Base-by-base conservation (phyloP, 108 stramenopile species). In the Thalassiosira profunda region DNA sequence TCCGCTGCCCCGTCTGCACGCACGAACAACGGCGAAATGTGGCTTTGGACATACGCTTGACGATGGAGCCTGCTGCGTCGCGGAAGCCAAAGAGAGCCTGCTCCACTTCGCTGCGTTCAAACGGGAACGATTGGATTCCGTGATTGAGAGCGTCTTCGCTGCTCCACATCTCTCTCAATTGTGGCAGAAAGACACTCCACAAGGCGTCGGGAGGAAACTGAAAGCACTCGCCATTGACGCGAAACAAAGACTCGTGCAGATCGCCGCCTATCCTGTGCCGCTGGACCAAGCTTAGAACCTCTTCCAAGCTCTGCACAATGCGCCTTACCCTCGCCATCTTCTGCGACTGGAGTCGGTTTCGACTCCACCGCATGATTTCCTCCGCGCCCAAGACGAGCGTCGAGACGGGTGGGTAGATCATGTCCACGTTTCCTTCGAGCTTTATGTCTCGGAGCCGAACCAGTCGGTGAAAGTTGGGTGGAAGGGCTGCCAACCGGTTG, bases 341-440 rank as follows among this genome's bases (percentile, higher is more conserved):
- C 6, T 42, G 41, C 43, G 43, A 49, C 9, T 60, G 52, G 1
- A 45, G 48, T 18, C 80, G 63, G 26, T 47, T 69, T 24, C 70
- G 62, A 37, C 80, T 81, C 80, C 80, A 81, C 20, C 63, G 62
- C 14, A 81, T 44, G 9, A 81, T 70, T 43, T 63, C 63, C 46
- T 70, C 63, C 7, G 75, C 58, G 5, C 80, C 80, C 44, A 44
- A 36, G 17, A 58, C 63, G 21, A 76, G 41, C 8, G 51, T 72
- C 11, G 65, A 56, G 15, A 76, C 45, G 0, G 74, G 65, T 0
- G 80, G 80, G 37, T 76, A 74, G 4, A 81, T 48, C 61, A 81
- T 63, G 14, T 76, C 59, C 24, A 38, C 1, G 44, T 81, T 81
- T 18, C 80, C 74, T 24, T 81, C 80, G 20, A 81, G 30, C 38